Percentiles rank a stretch among this genome's conserved stretches.
phyloP scores from a whole-genome alignment of 805 yeast genomes.

The Metschnikowia picachoensis region DNA sequence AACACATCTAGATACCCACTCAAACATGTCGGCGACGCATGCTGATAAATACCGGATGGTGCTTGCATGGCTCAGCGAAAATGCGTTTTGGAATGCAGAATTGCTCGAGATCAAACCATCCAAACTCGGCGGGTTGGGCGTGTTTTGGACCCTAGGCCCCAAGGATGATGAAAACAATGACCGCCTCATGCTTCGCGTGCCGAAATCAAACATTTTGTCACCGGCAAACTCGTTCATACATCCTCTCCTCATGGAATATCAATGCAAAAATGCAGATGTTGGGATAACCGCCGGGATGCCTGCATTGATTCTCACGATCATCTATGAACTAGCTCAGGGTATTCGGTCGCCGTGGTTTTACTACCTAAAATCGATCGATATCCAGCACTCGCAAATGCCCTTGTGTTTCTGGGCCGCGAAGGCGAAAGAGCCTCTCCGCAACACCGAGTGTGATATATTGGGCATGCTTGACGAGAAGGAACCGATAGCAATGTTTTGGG shows the following conservation, averaged over 20 bases:
- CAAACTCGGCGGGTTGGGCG: constrained; percentile 65
- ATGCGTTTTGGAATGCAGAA: constrained; percentile 52
- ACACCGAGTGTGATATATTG: constrained; percentile 59
- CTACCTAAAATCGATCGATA: constrained; percentile 55
- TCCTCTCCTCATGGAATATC: constrained; percentile 59
- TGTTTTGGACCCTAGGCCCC: constrained; percentile 46
- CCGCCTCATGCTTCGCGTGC: constrained; percentile 49
- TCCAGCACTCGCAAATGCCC: constrained; percentile 42
- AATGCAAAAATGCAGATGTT: constrained; percentile 24
- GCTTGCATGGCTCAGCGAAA: constrained; percentile 52
- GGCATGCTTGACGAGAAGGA: constrained; percentile 55
- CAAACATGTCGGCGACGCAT: constrained; percentile 18
- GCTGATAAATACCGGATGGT: constrained; percentile 25
- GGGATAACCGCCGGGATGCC: constrained; percentile 51
- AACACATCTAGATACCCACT: not conserved
- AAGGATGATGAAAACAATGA: constrained; percentile 24
- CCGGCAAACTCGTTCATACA: constrained; percentile 59
- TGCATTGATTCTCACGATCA: constrained; percentile 61
- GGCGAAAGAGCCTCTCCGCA: constrained; percentile 46
- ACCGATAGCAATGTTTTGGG: constrained; percentile 35
- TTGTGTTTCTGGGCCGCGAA: constrained; percentile 61
- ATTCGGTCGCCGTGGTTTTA: constrained; percentile 76
- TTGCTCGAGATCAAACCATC: constrained; percentile 45
- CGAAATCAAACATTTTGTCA: constrained; percentile 57
- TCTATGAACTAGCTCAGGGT: constrained; percentile 63